Conservation (phyloP, 1,284 basidiomycete species). For the Tremellales sp. region DNA sequence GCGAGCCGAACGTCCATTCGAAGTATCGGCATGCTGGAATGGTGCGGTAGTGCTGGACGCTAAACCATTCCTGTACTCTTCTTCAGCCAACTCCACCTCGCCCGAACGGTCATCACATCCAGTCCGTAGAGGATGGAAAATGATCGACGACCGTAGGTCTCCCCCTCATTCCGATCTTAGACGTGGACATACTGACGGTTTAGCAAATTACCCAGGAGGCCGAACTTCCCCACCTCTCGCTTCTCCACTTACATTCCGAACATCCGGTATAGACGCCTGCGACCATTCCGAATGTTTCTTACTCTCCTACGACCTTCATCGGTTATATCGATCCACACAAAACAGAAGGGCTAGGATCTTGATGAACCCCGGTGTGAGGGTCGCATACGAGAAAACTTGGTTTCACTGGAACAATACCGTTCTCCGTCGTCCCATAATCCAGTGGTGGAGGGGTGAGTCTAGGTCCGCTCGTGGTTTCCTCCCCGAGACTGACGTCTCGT, state of each 20-base stretch:
- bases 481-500: background rate
- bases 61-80: conserved; percentile 48
- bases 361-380: background rate
- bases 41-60: conserved; percentile 53
- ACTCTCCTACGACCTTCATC: conserved; percentile 57
- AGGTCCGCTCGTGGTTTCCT: background rate
- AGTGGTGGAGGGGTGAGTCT: background rate
- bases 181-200: background rate
- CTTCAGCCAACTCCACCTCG: conserved; percentile 24
- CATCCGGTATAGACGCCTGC: conserved; percentile 50
- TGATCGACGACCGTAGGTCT: conserved; percentile 41
- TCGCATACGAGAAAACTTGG: background rate
- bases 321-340: conserved; percentile 40
- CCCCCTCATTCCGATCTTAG: conserved; percentile 5
- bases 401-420: background rate
- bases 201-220: background rate
- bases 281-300: conserved; percentile 56
- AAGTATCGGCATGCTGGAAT: conserved; percentile 55
- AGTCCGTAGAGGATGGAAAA: conserved; percentile 30
- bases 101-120: conserved; percentile 18
- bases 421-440: background rate
- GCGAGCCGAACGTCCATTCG: conserved; percentile 50
- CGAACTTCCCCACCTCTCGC: conserved; percentile 37
- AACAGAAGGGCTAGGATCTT: background rate
- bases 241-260: conserved; percentile 52